Evolutionary conservation across 371 early-diverging fungal genomes (phyloP).

Genomic region (Syncephalastrum monosporum): DNA sequence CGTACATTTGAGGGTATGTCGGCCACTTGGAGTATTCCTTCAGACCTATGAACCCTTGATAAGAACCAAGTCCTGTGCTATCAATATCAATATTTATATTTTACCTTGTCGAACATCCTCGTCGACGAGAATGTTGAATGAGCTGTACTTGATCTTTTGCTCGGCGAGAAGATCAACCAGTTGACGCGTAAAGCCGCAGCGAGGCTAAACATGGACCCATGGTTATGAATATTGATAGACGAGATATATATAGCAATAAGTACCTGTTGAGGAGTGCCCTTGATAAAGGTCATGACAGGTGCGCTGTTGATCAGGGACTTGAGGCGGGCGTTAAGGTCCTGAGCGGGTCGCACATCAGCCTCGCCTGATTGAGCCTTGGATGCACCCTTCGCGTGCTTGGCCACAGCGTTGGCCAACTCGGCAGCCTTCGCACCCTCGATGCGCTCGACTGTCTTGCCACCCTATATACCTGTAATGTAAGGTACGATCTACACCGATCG

Average conservation of each 20-base stretch:
- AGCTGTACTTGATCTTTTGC: constrained; percentile 70
- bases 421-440: constrained; percentile 91
- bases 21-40: constrained; percentile 97
- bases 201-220: constrained; percentile 37
- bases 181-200: constrained; percentile 79
- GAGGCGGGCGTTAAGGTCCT: constrained; percentile 68
- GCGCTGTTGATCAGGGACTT: constrained; percentile 68
- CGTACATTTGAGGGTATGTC: constrained; percentile 97
- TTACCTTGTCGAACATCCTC: constrained; percentile 84
- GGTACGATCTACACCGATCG: background rate
- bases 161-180: constrained; percentile 68
- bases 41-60: constrained; percentile 54
- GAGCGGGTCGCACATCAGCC: constrained; percentile 25
- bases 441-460: constrained; percentile 69
- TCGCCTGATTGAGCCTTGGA: constrained; percentile 29
- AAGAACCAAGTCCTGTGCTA: background rate
- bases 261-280: constrained; percentile 82
- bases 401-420: constrained; percentile 68
- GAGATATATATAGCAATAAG: constrained; percentile 1
- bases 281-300: constrained; percentile 90
- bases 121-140: constrained; percentile 89
- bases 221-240: constrained; percentile 27
- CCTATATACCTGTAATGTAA: constrained; percentile 28
- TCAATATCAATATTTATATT: background rate
- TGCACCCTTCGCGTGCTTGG: constrained; percentile 68